Evolutionary conservation across 1,284 basidiomycete genomes (phyloP).

Genomic region (Ganoderma resinaceum): DNA sequence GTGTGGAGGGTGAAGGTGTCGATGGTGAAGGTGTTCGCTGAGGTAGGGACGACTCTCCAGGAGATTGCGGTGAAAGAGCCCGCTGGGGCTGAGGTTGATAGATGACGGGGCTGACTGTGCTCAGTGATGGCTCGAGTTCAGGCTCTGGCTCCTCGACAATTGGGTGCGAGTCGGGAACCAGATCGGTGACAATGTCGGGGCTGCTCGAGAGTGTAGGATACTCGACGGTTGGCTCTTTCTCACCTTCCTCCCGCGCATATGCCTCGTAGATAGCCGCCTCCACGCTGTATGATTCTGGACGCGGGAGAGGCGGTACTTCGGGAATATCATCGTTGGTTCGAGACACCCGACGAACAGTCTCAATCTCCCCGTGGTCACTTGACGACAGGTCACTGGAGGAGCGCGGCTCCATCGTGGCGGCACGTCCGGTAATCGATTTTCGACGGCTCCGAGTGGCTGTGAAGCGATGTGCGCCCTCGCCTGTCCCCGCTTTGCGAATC

Average conservation of each 20-base stretch:
- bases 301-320: constrained; percentile 38
- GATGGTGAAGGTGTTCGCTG: constrained; percentile 56
- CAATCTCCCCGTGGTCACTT: constrained; percentile 68
- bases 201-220: constrained; percentile 25
- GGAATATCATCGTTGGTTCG: constrained; percentile 33
- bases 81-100: constrained; percentile 63
- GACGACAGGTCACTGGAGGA: constrained; percentile 61
- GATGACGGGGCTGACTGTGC: constrained; percentile 49
- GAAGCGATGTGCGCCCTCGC: constrained; percentile 86
- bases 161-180: constrained; percentile 15
- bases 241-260: constrained; percentile 54
- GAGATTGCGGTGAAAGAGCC: constrained; percentile 40
- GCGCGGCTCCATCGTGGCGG: constrained; percentile 34
- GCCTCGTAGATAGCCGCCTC: constrained; percentile 85
- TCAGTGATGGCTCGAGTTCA: constrained; percentile 22
- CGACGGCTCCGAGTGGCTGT: constrained; percentile 59
- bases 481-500: constrained; percentile 89
- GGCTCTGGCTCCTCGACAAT: constrained; percentile 19
- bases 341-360: constrained; percentile 36
- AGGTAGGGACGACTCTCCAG: constrained; percentile 45
- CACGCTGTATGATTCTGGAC: constrained; percentile 78
- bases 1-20: constrained; percentile 48
- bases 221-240: constrained; percentile 24
- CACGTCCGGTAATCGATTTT: constrained; percentile 44
- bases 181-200: constrained; percentile 24